Base-by-base conservation (phyloP, 331 rosid species). In the Acacia concinna region DNA sequence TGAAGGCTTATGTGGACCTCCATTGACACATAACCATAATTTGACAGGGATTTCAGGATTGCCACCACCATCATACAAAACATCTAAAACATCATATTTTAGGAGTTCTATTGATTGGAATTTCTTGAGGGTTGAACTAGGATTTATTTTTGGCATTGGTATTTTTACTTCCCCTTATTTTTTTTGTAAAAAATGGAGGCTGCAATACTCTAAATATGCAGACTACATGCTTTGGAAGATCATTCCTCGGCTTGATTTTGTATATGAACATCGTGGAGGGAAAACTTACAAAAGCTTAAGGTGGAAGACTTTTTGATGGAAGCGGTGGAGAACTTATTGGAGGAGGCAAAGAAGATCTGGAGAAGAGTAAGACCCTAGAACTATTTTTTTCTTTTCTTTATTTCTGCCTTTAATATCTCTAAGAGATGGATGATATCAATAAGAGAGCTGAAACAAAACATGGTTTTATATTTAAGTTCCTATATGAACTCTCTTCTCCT, bases 101-200 rank as follows among this genome's bases (percentile, higher is more conserved):
- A 4, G 27, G 59, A 40, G 44, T 20, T 43, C 31, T 21, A 68
- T 75, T 56, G 68, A 31, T 30, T 63, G 68, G 68, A 63, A 63
- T 31, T 63, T 63, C 68, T 30, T 63, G n/a, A 63, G 73, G 59
- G 47, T 7, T 70, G 85, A 76, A 69, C 8, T 62, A 6, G 70
- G 85, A 27, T 62, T 37, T 35, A 6, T 13, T 60, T 37, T 71
- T 35, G 85, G 85, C 62, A 8, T 76, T 59, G 85, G 69, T 4
- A 37, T 59, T 27, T 44, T 70, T 20, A 28, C 11, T 65, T 1
- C 65, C 83, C 18, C 47, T 73, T 9, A 5, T n/a, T n/a, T 80
- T 30, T 80, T 73, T 18, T 73, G 37, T 37, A 51, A 73, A 34
- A 31, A 30, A 40, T 64, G 79, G 75, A 65, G 83, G 18, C 2